Base-by-base conservation (phyloP, 768 basidiomycete species). In the Mycena galericulata region DNA sequence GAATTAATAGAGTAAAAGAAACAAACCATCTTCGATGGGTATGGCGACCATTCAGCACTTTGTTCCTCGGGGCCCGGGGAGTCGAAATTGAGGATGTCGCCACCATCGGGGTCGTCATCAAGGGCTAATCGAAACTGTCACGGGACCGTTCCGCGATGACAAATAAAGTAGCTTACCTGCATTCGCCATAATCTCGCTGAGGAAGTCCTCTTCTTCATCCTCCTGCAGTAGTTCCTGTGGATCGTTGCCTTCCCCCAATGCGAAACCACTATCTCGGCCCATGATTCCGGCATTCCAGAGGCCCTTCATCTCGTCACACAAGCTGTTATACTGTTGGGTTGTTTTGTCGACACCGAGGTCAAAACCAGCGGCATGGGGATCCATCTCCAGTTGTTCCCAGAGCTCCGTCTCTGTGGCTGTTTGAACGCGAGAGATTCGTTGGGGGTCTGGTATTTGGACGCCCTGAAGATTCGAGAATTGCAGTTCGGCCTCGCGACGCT, bases 71-170 rank as follows among this genome's bases (percentile, higher is more conserved):
- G 12, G 17, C 38, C n/a, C 2, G 15, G 7, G 15, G 46, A 26
- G 46, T 61, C 34, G 47, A 72, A 65, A 29, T 79, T 47, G 34
- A 65, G 63, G 20, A 53, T 47, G 24, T 47, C 51, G 9, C 38
- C 46, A n/a, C 17, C 29, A 18, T 55, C 32, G 22, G 55, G 40
- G 29, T 65, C 63, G 24, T 18, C 29, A 29, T 18, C 29, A 29
- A 54, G 30, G 10, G 62, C 56, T 58, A 20, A 36, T 30, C 14
- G 15, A 46, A 24, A 24, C 6, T 29, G 47, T 61, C 59, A 61
- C 47, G 47, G 36, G 59, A 18, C 38, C 59, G 59, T 65, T 36
- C 32, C 15, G 47, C 34, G 24, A 4, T 34, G 46, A 20, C 11
- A n/a, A n/a, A n/a, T 38, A 11, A 9, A 15, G 24, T 36, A 6